Evolutionary conservation across 2,329 filamentous ascomycete species (phyloP), one percentile per base, ranked within the genome.

Genomic region (Diaporthe ilicicola): DNA sequence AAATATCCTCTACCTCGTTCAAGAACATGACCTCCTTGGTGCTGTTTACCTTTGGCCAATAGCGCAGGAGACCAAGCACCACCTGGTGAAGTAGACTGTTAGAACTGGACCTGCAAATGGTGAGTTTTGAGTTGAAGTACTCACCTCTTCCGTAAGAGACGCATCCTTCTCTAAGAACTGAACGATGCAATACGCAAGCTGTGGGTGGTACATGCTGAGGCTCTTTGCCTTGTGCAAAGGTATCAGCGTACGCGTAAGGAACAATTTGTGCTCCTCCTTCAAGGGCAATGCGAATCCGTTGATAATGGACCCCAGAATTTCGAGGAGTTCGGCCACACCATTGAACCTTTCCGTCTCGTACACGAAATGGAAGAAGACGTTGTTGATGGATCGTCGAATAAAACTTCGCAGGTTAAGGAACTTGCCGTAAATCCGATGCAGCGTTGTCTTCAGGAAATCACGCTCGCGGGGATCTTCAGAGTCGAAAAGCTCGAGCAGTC

Each of bases 21-120:
- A 99, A 86, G 84, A 97, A 99, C 96, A 99, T 99, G 79, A 99
- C 96, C 82, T 99, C 96, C 83, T 99, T 99, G 67, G 96, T 99
- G 83, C 96, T 98, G 84, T 99, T 99, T 77, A 97, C 94, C 86
- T 99, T 99, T 59, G 96, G 96, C 96, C 96, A 99, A 82, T 98
- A 99, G 76, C 96, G 92, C 74, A 99, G 87, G 69, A 99, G 87
- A 55, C 96, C 96, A 75, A 98, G 90, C 61, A 99, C 96, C 73
- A 98, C 94, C 93, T 95, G 74, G 19, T n/a, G n/a, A n/a, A n/a
- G n/a, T n/a, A 70, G 50, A 68, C 74, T 64, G 75, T 75, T 73
- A 74, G 61, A 3, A 15, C 27, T 70, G 54, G 34, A 39, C n/a
- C 39, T 46, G 50, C 7, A 48, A 65, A 19, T 61, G 50, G 22